phyloP scores from a whole-genome alignment of 1,284 basidiomycete species.

The Thecaphora thlaspeos region DNA sequence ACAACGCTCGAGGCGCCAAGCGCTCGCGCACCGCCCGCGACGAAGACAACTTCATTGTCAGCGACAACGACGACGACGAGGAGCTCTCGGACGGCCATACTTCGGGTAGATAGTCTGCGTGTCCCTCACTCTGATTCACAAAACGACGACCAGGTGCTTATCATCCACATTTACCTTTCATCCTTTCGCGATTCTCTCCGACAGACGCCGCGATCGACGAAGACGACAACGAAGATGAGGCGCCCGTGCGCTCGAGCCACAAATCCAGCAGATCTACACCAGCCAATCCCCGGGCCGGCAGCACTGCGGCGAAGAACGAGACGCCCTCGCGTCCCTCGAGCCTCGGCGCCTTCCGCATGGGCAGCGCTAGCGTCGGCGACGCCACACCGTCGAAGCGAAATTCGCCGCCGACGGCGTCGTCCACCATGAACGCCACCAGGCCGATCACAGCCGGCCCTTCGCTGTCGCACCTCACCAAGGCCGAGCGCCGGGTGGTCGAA shows the following conservation, averaged over 20 bases:
- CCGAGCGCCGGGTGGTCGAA: slow-evolving; percentile 68
- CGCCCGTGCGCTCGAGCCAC: slow-evolving; percentile 1
- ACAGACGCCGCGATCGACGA: no score
- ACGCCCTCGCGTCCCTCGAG: slow-evolving; percentile 1
- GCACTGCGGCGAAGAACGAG: no score
- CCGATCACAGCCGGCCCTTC: slow-evolving; percentile 4
- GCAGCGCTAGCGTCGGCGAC: slow-evolving; percentile 5
- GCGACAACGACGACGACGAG: slow-evolving; percentile 32
- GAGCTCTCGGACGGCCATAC: slow-evolving; percentile 1
- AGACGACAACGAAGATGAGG: slow-evolving; percentile 11
- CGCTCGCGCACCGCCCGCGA: slow-evolving; percentile 23
- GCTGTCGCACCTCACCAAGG: slow-evolving; percentile 74
- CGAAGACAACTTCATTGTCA: slow-evolving; percentile 47
- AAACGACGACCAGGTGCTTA: no score
- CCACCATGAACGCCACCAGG: neutral
- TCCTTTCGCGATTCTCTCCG: no score
- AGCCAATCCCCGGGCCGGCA: no score
- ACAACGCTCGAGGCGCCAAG: slow-evolving; percentile 14
- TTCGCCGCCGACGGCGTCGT: no score
- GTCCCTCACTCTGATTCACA: no score
- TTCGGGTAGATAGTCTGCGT: no score
- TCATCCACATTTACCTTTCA: no score
- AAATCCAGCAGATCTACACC: no score
- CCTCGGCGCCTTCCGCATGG: slow-evolving; percentile 18
- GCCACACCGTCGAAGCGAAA: no score